Conservation (phyloP, 2,329 filamentous ascomycete species). For the Zopfia rhizophila region DNA sequence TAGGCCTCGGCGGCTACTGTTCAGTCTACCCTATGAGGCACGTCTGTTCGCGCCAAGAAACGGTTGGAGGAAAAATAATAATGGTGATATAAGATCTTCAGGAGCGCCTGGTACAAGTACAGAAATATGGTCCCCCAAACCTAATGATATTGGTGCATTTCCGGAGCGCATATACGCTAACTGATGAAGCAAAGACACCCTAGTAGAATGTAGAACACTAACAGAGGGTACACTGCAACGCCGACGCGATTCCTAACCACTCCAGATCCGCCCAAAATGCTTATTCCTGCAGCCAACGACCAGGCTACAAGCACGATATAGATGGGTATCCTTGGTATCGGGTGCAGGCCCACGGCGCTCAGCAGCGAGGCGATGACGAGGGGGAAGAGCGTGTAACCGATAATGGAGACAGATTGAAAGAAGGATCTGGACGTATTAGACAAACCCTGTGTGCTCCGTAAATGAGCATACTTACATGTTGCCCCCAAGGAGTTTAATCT, state of each 20-base stretch:
- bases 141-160: constrained; percentile 3
- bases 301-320: constrained; percentile 89
- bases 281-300: constrained; percentile 95
- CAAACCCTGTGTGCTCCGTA: constrained; percentile 21
- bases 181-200: constrained; percentile 98
- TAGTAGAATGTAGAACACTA: constrained; percentile 93
- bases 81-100: too few species aligned
- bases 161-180: too few species aligned
- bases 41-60: too few species aligned
- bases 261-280: constrained; percentile 93
- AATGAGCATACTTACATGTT: constrained; percentile 79
- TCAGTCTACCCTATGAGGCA: too few species aligned
- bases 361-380: constrained; percentile 92
- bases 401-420: constrained; percentile 96
- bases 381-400: constrained; percentile 97
- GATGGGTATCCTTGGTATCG: constrained; percentile 86
- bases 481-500: constrained; percentile 95
- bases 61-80: too few species aligned
- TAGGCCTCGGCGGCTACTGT: too few species aligned
- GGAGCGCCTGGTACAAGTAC: constrained; percentile 6
- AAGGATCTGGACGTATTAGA: constrained; percentile 77
- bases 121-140: too few species aligned
- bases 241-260: constrained; percentile 95
- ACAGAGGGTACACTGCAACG: constrained; percentile 92
- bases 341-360: constrained; percentile 81